These are phyloP conservation scores for Saccharomyces pastorianus DNA, from an alignment of 1,139 yeast species.

Conservation along the genomic window DNA sequence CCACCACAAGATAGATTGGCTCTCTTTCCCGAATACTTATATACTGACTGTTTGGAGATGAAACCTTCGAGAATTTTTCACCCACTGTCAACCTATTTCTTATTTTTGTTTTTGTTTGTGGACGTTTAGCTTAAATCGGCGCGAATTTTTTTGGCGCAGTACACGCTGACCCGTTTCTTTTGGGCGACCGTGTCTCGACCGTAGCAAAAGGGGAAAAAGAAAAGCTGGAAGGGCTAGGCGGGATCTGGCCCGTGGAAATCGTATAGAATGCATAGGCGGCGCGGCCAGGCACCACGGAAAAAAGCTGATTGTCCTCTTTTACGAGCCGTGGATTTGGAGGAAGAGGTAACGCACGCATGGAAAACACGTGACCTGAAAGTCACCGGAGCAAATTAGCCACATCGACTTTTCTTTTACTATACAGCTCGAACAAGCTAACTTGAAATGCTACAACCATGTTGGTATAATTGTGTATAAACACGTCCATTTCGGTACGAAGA, in stretches of 20 bases:
- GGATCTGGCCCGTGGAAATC: background rate
- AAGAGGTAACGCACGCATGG: background rate
- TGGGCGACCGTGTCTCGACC: conserved; percentile 1
- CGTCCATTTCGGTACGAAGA: background rate
- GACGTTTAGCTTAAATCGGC: background rate
- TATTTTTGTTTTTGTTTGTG: background rate
- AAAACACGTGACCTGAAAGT: background rate
- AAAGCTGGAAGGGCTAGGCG: background rate
- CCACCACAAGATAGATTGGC: background rate
- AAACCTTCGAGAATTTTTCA: conserved; percentile 1
- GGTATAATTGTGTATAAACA: background rate
- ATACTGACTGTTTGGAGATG: background rate
- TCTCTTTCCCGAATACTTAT: background rate
- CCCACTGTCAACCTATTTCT: background rate
- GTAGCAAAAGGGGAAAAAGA: background rate
- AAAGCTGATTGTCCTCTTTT: background rate
- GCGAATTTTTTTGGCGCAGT: background rate
- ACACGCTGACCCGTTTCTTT: background rate
- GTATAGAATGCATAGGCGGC: background rate
- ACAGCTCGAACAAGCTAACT: background rate
- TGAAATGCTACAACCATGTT: background rate
- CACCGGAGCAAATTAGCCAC: background rate
- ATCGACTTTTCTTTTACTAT: background rate
- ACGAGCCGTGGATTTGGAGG: background rate
- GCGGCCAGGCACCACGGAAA: background rate